phyloP scores from a whole-genome alignment of 108 stramenopile species.

The Pseudonitzschia multistriata region DNA sequence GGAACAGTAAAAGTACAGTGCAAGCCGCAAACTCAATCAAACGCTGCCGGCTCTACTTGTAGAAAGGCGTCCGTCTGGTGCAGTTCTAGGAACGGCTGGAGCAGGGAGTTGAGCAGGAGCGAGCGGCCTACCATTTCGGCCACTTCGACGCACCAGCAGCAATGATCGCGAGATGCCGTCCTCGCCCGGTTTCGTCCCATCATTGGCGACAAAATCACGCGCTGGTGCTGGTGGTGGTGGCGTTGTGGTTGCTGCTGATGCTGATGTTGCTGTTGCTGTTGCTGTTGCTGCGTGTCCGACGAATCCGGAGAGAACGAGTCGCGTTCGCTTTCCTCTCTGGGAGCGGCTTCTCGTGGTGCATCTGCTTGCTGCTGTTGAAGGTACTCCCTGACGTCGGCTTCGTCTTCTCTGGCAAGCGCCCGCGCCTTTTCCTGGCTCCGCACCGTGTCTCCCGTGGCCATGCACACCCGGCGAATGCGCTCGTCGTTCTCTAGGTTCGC shows the following conservation, averaged over 20 bases:
- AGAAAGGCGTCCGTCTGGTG: not conserved
- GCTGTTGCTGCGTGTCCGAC: not conserved
- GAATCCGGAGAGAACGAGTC: not conserved
- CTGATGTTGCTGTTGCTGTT: not conserved
- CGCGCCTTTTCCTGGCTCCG: slow-evolving; percentile 1
- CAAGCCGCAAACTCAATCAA: no score
- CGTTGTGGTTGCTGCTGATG: not conserved
- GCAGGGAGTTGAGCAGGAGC: not conserved
- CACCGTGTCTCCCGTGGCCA: not conserved
- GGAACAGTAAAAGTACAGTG: no score
- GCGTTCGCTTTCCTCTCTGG: not conserved
- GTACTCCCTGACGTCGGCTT: not conserved
- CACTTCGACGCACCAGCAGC: slow-evolving; percentile 2
- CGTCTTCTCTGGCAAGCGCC: slow-evolving; percentile 1
- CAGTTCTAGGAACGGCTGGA: not conserved
- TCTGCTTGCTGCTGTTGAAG: not conserved
- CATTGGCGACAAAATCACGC: not conserved
- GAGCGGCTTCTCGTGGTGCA: not conserved
- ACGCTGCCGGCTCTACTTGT: no score
- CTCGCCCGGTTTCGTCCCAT: not conserved
- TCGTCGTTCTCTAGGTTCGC: not conserved
- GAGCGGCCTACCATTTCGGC: not conserved
- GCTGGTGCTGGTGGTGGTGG: not conserved
- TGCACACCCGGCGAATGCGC: slow-evolving; percentile 2
- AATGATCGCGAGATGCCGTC: not conserved